Evolutionary conservation across 2,329 filamentous ascomycete species (phyloP), one percentile per base, ranked within the genome.

Genomic region (Sporothrix euskadiensis): DNA sequence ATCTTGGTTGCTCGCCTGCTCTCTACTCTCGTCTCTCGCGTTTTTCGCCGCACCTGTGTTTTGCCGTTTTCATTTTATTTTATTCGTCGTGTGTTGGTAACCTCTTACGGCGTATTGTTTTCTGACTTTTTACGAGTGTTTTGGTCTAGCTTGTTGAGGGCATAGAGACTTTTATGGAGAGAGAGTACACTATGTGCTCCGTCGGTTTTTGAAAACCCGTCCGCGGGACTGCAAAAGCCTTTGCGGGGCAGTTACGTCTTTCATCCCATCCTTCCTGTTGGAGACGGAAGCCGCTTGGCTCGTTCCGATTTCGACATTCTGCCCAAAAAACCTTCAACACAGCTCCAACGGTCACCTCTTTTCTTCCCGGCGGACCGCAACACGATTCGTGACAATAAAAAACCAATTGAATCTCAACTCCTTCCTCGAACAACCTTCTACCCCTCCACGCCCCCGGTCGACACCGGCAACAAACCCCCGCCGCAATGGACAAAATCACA

Each of bases 401-500:
- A 30, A 14, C 12, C 61, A 30, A 47, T 44, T 47, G 61, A 5
- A 30, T 16, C 32, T n/a, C 3, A 14, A 3, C 30, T 66, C 22
- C 39, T 10, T 9, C 19, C 39, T 19, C 35, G 10, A 47, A 4
- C 39, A 19, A 57, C 39, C 10, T 16, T 44, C n/a, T n/a, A 26
- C n/a, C 5, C 5, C n/a, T 10, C 57, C 57, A 12, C 57, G 19
- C 19, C 61, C 7, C 39, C 61, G 61, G 61, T 47, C 39, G 32
- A 61, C 16, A 39, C 57, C 32, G 57, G 30, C 16, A 8, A 14
- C 10, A 44, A 54, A 52, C 49, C n/a, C 14, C 47, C 19, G 12
- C 16, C 65, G 73, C 73, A 75, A 93, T 93, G 91, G 91, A 94
- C 84, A 96, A 93, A 84, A 94, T 98, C 81, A 97, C 94, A 76